Evolutionary conservation across 257 asterid species (phyloP), one percentile per base, ranked within the genome.

Genomic region (Phtheirospermum japonicum): DNA sequence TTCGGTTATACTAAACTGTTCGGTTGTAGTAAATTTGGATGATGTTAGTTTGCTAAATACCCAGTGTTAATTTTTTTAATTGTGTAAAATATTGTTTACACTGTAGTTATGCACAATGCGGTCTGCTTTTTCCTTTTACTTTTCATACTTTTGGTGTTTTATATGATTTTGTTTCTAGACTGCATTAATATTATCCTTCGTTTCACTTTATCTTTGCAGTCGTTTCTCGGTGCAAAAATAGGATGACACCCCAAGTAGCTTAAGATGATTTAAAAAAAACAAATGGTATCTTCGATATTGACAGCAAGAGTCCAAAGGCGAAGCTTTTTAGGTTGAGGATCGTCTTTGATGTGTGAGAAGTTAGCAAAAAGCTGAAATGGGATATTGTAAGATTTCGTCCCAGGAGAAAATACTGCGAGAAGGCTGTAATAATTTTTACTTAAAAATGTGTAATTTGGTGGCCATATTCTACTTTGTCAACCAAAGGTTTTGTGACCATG

Each of bases 221-320:
- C 93, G 26, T 82, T 87, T 77, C 86, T 81, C 43, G 95, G 90
- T 68, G 67, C 63, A 23, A 83, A 32, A 77, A 82, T 76, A 61
- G 85, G 87, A 73, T 81, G 90, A 86, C 17, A 30, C 33, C 13
- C 8, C 48, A 57, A 20, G 46, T 59, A 65, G 62, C 72, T 33
- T 31, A 65, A 52, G 61, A 75, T 61, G 63, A 56, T 64, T 42
- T 12, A n/a, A 0, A 42, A 42, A 14, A 17, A 61, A 18, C 13
- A 9, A 7, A 8, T 16, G 65, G 39, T 52, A n/a, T 49, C 28
- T 10, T 30, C 54, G 26, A 53, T 45, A 40, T 63, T 52, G 42
- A 33, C 68, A n/a, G 51, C 17, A 10, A 10, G 52, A 30, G 67
- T 59, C 6, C 16, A 40, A 42, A 32, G 54, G 5, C 65, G 32